Evolutionary conservation across 1,139 yeast genomes (phyloP), one percentile per base, ranked within the genome.

Genomic region (Suhomyces anneliseae): DNA sequence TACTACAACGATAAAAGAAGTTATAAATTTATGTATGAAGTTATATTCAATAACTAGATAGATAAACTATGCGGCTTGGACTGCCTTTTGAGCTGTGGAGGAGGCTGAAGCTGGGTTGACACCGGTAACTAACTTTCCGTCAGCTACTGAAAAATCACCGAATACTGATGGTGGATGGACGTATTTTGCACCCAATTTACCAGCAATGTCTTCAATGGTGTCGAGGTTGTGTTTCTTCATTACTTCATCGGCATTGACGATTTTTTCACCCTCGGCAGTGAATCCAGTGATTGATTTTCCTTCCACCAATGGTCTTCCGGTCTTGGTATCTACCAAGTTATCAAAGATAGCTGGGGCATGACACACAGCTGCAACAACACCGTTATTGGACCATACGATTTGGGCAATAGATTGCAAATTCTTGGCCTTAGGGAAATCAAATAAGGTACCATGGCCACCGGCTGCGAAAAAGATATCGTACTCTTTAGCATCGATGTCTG

Each of bases 31-130:
- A n/a, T n/a, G n/a, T n/a, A n/a, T n/a, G n/a, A n/a, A n/a, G 24
- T 4, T 6, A 34, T 34, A n/a, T n/a, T 34, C 36, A 15, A 3
- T 12, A 5, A 24, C 14, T 34, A 34, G n/a, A 5, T 34, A 34
- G n/a, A 8, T 12, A 3, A n/a, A 27, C 34, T 34, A 9, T n/a
- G 31, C n/a, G 19, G 54, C 59, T 14, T 51, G 47, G 40, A 65
- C 44, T 26, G 65, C 61, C 42, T 58, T 60, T 33, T 40, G 61
- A 40, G 85, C 85, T 44, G 81, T 72, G n/a, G 73, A 66, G 7
- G 61, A 50, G 14, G 87, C 87, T 40, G 83, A 75, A 39, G 79
- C 82, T 8, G 61, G 60, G 52, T 60, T 61, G 10, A 51, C 59
- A 9, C 65, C 64, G 8, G 65, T 60, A 14, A 60, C 60, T 38